A percentile compares a stretch with the other conserved stretches of the same genome.
These are phyloP conservation scores for Lantana camara DNA, from an alignment of 257 asterid genomes.

Conservation along the genomic window DNA sequence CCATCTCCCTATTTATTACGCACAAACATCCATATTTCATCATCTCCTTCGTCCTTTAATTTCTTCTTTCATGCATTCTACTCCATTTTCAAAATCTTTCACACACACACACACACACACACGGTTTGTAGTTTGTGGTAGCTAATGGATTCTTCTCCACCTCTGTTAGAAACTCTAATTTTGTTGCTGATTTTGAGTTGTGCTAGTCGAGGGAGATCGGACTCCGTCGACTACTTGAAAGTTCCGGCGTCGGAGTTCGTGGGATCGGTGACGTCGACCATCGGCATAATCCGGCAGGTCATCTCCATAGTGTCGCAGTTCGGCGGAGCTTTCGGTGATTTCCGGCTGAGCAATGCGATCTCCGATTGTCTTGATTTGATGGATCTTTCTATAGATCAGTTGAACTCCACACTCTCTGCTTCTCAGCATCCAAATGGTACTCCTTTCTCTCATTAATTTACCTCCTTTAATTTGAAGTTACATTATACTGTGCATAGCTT, in stretches of 20 bases:
- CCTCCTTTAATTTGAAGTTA: neutral
- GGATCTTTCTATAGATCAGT: conserved; percentile 60
- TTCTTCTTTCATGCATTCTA: conserved; percentile 29
- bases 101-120: neutral
- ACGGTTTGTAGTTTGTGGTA: neutral
- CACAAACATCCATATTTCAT: neutral
- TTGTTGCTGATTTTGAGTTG: conserved; percentile 15
- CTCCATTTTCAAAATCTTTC: neutral
- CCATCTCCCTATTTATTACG: conserved; percentile 26
- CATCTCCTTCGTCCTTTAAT: conserved; percentile 25
- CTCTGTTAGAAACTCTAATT: conserved; percentile 11
- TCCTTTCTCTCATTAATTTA: neutral
- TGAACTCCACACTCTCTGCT: conserved; percentile 49
- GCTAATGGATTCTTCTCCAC: conserved; percentile 14
- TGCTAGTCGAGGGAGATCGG: conserved; percentile 10
- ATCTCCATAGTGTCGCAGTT: conserved; percentile 44
- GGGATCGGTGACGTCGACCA: conserved; percentile 46
- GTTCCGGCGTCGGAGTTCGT: conserved; percentile 55
- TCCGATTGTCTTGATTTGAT: conserved; percentile 70
- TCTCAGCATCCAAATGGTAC: conserved; percentile 48
- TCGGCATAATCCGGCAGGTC: conserved; percentile 38
- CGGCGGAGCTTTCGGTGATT: conserved; percentile 42
- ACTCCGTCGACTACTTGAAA: conserved; percentile 30
- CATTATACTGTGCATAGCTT: conserved; percentile 2
- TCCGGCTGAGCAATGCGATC: conserved; percentile 52